Evolutionary conservation across 2,329 filamentous ascomycete species (phyloP), one percentile per base, ranked within the genome.

Genomic region (Exophiala oligosperma): DNA sequence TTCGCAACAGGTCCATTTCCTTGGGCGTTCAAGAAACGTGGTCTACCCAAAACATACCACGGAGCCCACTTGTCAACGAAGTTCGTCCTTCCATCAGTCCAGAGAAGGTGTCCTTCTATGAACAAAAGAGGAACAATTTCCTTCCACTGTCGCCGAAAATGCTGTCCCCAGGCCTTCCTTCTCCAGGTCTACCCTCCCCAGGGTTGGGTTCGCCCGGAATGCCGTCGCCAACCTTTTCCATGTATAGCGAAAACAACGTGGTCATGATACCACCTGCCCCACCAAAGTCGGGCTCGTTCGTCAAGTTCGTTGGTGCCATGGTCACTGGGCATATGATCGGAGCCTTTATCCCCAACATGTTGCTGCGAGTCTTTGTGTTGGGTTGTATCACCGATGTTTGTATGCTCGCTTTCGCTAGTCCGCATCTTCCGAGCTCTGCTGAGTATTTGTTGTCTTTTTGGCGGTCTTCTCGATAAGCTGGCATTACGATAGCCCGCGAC

Each of bases 301-400:
- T 57, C 32, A 63, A 62, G 44, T 64, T 63, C 41, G 57, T 59
- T 2, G 49, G 53, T 23, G 17, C 59, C 35, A 61, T 64, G 54
- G 54, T 64, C 4, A 59, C 58, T 1, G 59, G 58, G 29, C 63
- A 65, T 32, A 60, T 61, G 55, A 32, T 61, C 21, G 60, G 58
- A 37, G 49, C 53, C 24, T 51, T 65, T 38, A 65, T 65, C 49
- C 61, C 63, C 3, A 56, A 54, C 46, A 60, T 57, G 17, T 28
- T 62, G 11, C n/a, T 63, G 23, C 59, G 63, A 7, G 17, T 65
- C 23, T 56, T 63, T 28, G 52, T 65, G 29, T 32, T 65, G 28
- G 63, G 63, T 6, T 58, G 56, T 14, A 56, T 65, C 14, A 65
- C 63, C 3, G 61, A 65, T 44, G 59, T 62, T 5, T 61, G 56